Percentiles rank a stretch among this genome's conserved stretches.
These are phyloP conservation scores for Fusarium udum DNA, from an alignment of 2,329 filamentous ascomycete species.

Conservation along the genomic window DNA sequence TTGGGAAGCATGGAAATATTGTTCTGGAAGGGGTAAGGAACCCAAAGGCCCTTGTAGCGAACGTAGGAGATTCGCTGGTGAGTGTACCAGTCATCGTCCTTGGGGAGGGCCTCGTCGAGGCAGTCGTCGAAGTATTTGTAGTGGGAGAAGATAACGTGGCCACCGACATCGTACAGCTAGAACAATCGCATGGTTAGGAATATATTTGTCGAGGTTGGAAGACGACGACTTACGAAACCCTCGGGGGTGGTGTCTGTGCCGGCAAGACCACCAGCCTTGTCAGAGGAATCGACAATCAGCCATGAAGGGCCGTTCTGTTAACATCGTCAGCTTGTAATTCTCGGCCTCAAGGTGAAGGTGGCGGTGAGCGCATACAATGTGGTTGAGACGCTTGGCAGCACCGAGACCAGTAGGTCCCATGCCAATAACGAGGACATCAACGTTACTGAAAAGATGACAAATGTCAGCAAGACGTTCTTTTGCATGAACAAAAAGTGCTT, in stretches of 20 bases:
- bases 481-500: background rate
- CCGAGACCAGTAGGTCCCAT: constrained; percentile 97
- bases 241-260: constrained; percentile 95
- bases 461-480: constrained; percentile 28
- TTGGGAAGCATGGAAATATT: constrained; percentile 99
- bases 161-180: constrained; percentile 97
- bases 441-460: constrained; percentile 66
- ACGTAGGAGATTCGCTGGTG: constrained; percentile 99
- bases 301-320: constrained; percentile 87
- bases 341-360: constrained; percentile 40
- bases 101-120: constrained; percentile 94
- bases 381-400: constrained; percentile 96
- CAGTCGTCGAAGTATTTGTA: constrained; percentile 99
- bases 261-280: constrained; percentile 93
- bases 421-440: constrained; percentile 97
- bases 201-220: constrained; percentile 7
- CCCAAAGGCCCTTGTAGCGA: constrained; percentile 95
- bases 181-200: constrained; percentile 27
- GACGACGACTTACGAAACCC: constrained; percentile 82
- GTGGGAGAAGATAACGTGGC: constrained; percentile 99
- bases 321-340: constrained; percentile 38
- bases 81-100: constrained; percentile 93
- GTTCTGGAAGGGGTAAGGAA: constrained; percentile 99
- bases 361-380: constrained; percentile 75
- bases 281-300: constrained; percentile 92